These are phyloP conservation scores for Alternaria metachromatica DNA, from an alignment of 2,329 filamentous ascomycete species.

Conservation along the genomic window DNA sequence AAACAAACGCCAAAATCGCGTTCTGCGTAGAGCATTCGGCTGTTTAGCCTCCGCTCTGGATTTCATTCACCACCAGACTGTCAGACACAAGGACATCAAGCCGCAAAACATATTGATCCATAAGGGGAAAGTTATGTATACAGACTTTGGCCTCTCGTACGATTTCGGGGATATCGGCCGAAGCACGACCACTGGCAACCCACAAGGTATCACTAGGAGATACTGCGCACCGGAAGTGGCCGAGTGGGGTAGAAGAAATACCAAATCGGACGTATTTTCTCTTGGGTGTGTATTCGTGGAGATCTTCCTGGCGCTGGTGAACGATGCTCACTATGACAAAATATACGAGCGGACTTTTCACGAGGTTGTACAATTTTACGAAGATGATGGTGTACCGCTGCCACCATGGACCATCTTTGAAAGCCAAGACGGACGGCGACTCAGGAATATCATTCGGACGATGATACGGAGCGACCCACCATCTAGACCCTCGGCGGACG, in stretches of 20 bases:
- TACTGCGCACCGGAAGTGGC: not conserved
- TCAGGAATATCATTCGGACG: too few relatives aligned
- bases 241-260: not conserved
- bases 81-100: constrained; percentile 30
- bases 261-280: not conserved
- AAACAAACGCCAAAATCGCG: too few relatives aligned
- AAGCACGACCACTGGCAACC: not conserved
- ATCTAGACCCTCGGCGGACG: too few relatives aligned
- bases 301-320: not conserved
- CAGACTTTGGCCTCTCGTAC: constrained; percentile 26
- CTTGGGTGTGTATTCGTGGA: not conserved
- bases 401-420: too few relatives aligned
- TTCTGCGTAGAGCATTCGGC: constrained; percentile 9
- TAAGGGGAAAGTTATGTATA: constrained; percentile 15
- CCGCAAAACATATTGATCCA: constrained; percentile 27
- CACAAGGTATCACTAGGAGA: not conserved
- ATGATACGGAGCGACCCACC: too few relatives aligned
- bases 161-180: constrained; percentile 8
- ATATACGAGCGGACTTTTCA: fast-evolving
- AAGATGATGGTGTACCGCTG: too few relatives aligned
- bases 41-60: constrained; percentile 18
- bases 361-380: too few relatives aligned
- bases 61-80: constrained; percentile 17
- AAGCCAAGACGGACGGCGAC: too few relatives aligned
- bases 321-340: not conserved